Evolutionary conservation across 306 rosid species (phyloP).

Genomic region (Argentina anserina): DNA sequence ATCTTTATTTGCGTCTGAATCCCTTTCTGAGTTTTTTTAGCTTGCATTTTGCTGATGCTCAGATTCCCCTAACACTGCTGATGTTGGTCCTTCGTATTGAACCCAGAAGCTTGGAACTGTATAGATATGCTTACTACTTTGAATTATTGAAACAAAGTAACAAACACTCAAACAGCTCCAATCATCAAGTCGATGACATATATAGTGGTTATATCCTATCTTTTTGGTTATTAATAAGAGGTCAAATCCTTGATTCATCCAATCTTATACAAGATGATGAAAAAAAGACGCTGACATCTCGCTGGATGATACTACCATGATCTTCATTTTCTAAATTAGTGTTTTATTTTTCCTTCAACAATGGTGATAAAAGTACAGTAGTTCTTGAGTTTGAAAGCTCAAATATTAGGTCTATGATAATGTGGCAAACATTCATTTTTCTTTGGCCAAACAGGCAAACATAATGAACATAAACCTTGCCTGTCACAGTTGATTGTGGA

Average conservation of each 20-base stretch:
- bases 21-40: background rate
- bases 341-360: background rate
- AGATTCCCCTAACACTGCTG: background rate
- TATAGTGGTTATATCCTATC: background rate
- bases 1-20: background rate
- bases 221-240: background rate
- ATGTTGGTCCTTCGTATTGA: background rate
- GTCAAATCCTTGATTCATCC: background rate
- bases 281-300: background rate
- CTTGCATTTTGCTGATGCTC: background rate
- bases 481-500: background rate
- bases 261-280: background rate
- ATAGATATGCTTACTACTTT: background rate
- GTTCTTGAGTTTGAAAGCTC: background rate
- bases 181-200: background rate
- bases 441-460: background rate
- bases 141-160: background rate
- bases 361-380: background rate
- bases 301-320: background rate
- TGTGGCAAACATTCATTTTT: background rate
- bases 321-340: background rate
- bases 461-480: background rate
- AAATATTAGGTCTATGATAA: background rate
- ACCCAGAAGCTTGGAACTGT: slow-evolving; percentile 6
- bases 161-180: background rate